Evolutionary conservation across 768 basidiomycete species (phyloP).

Genomic region (Pleurotus eryngii): DNA sequence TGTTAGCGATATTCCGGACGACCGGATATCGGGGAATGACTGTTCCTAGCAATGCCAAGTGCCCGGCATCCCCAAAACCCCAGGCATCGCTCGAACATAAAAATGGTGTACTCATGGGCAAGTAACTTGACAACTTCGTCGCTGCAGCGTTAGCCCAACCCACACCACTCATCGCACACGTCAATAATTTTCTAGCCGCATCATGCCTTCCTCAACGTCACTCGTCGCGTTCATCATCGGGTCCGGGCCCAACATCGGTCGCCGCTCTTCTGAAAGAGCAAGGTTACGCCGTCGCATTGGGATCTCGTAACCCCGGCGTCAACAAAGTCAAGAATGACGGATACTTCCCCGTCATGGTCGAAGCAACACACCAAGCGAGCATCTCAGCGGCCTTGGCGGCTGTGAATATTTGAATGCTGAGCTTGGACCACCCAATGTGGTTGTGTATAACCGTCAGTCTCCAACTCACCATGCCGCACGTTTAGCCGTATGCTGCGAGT

Average conservation of each 20-base stretch:
- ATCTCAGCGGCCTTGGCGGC: conserved; percentile 32
- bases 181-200: no score
- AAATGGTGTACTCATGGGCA: no score
- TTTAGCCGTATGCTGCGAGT: no score
- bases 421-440: conserved; percentile 41
- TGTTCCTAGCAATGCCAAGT: no score
- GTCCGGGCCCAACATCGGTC: conserved; percentile 23
- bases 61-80: no score
- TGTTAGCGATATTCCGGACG: no score
- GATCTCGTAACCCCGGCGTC: conserved; percentile 22
- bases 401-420: conserved; percentile 28
- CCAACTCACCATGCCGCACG: conserved; percentile 5
- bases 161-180: no score
- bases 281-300: conserved; percentile 28
- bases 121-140: no score
- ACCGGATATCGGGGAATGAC: no score
- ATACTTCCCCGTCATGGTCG: conserved; percentile 33
- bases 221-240: conserved; percentile 29
- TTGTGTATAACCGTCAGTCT: conserved; percentile 40
- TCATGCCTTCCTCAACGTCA: no score
- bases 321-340: conserved; percentile 11
- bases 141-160: no score
- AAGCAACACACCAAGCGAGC: conserved; percentile 29
- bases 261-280: conserved; percentile 20
- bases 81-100: no score